Conservation (phyloP, 176 grass and related monocot genomes). For the Avena eriantha region DNA sequence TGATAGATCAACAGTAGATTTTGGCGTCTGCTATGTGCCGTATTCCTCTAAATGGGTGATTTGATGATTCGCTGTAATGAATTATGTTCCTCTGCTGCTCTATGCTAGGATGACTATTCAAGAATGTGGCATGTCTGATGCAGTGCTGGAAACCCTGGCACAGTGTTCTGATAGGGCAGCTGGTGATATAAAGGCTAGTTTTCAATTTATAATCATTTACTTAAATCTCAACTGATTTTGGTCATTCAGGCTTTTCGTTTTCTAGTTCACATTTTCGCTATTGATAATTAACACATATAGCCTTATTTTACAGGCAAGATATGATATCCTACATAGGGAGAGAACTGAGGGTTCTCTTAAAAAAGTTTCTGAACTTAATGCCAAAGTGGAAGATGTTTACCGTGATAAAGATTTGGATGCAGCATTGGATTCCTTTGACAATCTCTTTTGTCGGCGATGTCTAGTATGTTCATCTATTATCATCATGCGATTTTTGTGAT, state of each 20-base stretch:
- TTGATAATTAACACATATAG: slow-evolving; percentile 11
- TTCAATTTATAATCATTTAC: slow-evolving; percentile 33
- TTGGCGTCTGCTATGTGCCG: slow-evolving; percentile 14
- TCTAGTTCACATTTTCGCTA: slow-evolving; percentile 38
- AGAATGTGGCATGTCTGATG: slow-evolving; percentile 77
- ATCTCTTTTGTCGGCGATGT: slow-evolving; percentile 93
- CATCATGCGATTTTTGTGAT: slow-evolving; percentile 1
- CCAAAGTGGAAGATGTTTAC: slow-evolving; percentile 70
- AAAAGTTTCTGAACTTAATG: slow-evolving; percentile 55
- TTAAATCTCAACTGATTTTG: slow-evolving; percentile 20
- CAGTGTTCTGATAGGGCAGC: slow-evolving; percentile 59
- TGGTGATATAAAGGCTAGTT: slow-evolving; percentile 83
- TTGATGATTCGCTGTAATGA: slow-evolving; percentile 5
- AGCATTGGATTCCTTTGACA: slow-evolving; percentile 98
- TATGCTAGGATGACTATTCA: slow-evolving; percentile 81
- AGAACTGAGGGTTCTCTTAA: slow-evolving; percentile 65
- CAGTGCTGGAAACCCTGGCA: slow-evolving; percentile 69
- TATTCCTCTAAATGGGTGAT: slow-evolving; percentile 2
- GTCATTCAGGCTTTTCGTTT: slow-evolving; percentile 42
- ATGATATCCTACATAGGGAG: slow-evolving; percentile 60
- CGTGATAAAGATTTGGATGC: slow-evolving; percentile 92
- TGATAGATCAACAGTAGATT: slow-evolving; percentile 20
- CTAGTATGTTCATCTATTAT: slow-evolving; percentile 57
- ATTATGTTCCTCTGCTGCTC: not conserved
- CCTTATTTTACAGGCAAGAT: slow-evolving; percentile 79